Evolutionary conservation across 2,329 filamentous ascomycete species (phyloP).

Genomic region (Fusarium temperatum): DNA sequence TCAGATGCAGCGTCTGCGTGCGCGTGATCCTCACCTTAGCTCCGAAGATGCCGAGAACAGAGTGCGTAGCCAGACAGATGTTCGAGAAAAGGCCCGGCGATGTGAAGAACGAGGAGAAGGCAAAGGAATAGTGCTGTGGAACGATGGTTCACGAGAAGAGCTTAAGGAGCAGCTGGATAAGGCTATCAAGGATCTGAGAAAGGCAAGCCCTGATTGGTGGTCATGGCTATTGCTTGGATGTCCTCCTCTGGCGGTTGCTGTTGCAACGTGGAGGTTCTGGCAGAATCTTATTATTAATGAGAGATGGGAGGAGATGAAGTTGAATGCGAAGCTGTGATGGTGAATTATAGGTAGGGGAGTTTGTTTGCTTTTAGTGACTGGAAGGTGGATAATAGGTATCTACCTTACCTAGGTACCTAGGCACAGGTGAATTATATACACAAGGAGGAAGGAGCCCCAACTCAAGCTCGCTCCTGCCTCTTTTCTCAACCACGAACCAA

Average conservation of each 20-base stretch:
- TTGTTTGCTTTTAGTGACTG: background rate
- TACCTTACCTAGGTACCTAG: too few species aligned
- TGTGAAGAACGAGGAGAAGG: slow-evolving; percentile 71
- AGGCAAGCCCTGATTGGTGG: slow-evolving; percentile 82
- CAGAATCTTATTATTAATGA: slow-evolving; percentile 75
- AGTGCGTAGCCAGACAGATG: slow-evolving; percentile 86
- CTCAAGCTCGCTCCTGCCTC: slow-evolving; percentile 61
- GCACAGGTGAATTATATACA: background rate
- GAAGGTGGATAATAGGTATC: background rate
- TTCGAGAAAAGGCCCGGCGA: slow-evolving; percentile 81
- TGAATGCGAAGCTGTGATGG: slow-evolving; percentile 39
- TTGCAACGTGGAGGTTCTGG: slow-evolving; percentile 77
- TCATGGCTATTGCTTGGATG: slow-evolving; percentile 73
- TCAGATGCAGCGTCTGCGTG: slow-evolving; percentile 82
- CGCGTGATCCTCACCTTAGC: slow-evolving; percentile 79
- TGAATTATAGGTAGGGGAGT: background rate
- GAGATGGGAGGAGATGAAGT: slow-evolving; percentile 71
- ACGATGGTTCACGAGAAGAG: slow-evolving; percentile 79
- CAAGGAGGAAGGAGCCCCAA: background rate
- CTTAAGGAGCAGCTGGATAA: slow-evolving; percentile 72
- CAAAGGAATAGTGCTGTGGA: slow-evolving; percentile 86
- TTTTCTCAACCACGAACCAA: slow-evolving; percentile 61
- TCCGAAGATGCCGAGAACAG: slow-evolving; percentile 89
- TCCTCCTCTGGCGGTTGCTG: slow-evolving; percentile 77
- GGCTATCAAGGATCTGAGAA: slow-evolving; percentile 71